phyloP scores from a whole-genome alignment of 495 filamentous ascomycete species.

The Rostrohypoxylon terebratum region DNA sequence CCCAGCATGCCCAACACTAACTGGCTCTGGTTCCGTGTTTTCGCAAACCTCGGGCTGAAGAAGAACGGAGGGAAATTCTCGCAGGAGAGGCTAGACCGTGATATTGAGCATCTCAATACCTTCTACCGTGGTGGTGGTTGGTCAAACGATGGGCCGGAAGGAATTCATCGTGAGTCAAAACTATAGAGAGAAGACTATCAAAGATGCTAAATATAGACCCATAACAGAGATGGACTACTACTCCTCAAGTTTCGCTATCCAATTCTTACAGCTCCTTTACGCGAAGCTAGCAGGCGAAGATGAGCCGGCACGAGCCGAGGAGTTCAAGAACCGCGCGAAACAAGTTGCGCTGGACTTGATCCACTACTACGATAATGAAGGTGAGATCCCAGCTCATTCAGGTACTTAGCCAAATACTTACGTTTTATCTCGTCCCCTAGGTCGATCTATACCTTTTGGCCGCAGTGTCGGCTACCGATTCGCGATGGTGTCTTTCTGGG shows the following conservation, averaged over 20 bases:
- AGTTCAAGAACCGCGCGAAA: slow-evolving; percentile 74
- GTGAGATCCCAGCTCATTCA: slow-evolving; percentile 47
- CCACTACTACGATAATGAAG: slow-evolving; percentile 78
- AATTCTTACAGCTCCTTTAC: slow-evolving; percentile 81
- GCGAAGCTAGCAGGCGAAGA: slow-evolving; percentile 76
- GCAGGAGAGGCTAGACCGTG: slow-evolving; percentile 72
- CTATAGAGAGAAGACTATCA: not conserved
- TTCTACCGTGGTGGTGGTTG: slow-evolving; percentile 84
- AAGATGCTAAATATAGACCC: slow-evolving; percentile 3
- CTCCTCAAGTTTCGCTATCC: slow-evolving; percentile 82
- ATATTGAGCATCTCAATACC: slow-evolving; percentile 80
- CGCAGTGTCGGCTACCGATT: slow-evolving; percentile 82
- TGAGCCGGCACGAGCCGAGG: slow-evolving; percentile 73
- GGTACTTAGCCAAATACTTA: not conserved
- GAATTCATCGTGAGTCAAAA: slow-evolving; percentile 66
- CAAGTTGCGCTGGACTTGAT: slow-evolving; percentile 75
- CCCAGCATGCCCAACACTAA: slow-evolving; percentile 68
- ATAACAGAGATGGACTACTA: slow-evolving; percentile 80
- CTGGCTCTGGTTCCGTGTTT: slow-evolving; percentile 85
- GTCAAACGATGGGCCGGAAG: slow-evolving; percentile 83
- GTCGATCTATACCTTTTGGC: slow-evolving; percentile 78
- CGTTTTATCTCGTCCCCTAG: slow-evolving; percentile 33
- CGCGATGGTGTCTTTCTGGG: slow-evolving; percentile 86
- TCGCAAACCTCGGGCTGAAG: slow-evolving; percentile 80
- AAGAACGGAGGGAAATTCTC: slow-evolving; percentile 76